Percentiles rank a stretch among this genome's conserved stretches.
phyloP scores from a whole-genome alignment of 805 yeast genomes.

The Yamadazyma sp. region DNA sequence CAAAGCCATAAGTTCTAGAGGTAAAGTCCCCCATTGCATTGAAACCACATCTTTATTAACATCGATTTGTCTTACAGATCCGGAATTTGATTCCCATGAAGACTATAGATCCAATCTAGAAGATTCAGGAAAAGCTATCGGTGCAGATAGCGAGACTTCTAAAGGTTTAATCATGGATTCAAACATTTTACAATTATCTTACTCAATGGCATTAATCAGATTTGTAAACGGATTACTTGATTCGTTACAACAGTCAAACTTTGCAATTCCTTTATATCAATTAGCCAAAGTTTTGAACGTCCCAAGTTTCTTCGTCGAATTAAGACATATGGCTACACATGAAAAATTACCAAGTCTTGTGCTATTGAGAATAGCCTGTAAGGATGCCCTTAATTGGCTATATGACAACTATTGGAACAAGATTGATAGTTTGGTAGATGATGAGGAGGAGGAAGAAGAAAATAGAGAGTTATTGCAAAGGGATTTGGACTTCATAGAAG shows the following conservation, averaged over 20 bases:
- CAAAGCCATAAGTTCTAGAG: conserved; percentile 54
- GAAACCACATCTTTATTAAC: conserved; percentile 62
- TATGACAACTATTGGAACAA: conserved; percentile 66
- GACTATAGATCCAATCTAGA: too few relatives aligned
- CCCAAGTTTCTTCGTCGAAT: conserved; percentile 82
- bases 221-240: conserved; percentile 92
- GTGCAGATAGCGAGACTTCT: too few relatives aligned
- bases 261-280: conserved; percentile 73
- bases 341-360: conserved; percentile 73
- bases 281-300: conserved; percentile 67
- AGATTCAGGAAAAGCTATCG: too few relatives aligned
- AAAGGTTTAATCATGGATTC: conserved; percentile 20
- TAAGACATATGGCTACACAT: conserved; percentile 89
- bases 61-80: conserved; percentile 42
- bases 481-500: conserved; percentile 8
- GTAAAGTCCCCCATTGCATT: conserved; percentile 67
- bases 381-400: conserved; percentile 73
- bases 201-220: conserved; percentile 72
- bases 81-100: conserved; percentile 10
- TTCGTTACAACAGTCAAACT: conserved; percentile 75
- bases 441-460: conserved; percentile 15
- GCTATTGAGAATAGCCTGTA: conserved; percentile 58
- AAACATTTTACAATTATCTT: conserved; percentile 46
- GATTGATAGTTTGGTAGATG: conserved; percentile 24
- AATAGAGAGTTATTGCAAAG: conserved; percentile 13